A percentile compares a stretch with the other conserved stretches of the same genome.
Evolutionary conservation across 1,139 yeast genomes (phyloP).

Genomic region (Pichia sp.): DNA sequence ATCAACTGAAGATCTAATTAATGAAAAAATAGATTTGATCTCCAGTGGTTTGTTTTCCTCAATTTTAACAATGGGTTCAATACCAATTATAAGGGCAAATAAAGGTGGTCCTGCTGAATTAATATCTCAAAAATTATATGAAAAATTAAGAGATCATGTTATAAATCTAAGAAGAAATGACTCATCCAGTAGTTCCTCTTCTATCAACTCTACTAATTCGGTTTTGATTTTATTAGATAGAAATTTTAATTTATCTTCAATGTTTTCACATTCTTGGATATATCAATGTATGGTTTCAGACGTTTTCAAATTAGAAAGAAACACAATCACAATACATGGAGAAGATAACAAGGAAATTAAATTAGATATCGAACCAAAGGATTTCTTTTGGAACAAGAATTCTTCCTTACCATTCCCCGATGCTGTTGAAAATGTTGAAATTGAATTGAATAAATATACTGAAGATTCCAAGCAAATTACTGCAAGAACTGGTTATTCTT

Average conservation of each 20-base stretch:
- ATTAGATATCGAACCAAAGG: conserved; percentile 85
- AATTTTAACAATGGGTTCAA: conserved; percentile 65
- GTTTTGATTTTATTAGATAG: conserved; percentile 82
- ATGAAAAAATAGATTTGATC: conserved; percentile 56
- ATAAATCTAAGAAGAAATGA: conserved; percentile 48
- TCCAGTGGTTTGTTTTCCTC: conserved; percentile 78
- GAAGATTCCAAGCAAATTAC: conserved; percentile 84
- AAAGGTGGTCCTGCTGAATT: conserved; percentile 94
- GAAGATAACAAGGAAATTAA: conserved; percentile 41
- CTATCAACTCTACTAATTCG: conserved; percentile 44
- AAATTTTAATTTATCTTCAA: conserved; percentile 80
- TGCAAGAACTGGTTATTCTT: conserved; percentile 62
- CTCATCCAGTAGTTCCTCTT: conserved; percentile 12
- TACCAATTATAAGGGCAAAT: conserved; percentile 89
- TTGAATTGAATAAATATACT: conserved; percentile 72
- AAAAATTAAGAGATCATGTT: conserved; percentile 75
- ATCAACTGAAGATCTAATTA: conserved; percentile 71
- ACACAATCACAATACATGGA: conserved; percentile 52
- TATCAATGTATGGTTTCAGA: conserved; percentile 95
- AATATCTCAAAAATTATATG: conserved; percentile 81
- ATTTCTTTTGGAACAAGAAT: conserved; percentile 84
- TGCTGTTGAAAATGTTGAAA: conserved; percentile 92
- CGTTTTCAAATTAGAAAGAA: conserved; percentile 73
- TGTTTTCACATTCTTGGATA: conserved; percentile 97
- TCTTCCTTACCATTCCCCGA: conserved; percentile 92